Evolutionary conservation across 495 filamentous ascomycete genomes (phyloP).

Genomic region (Usnea hakonensis): DNA sequence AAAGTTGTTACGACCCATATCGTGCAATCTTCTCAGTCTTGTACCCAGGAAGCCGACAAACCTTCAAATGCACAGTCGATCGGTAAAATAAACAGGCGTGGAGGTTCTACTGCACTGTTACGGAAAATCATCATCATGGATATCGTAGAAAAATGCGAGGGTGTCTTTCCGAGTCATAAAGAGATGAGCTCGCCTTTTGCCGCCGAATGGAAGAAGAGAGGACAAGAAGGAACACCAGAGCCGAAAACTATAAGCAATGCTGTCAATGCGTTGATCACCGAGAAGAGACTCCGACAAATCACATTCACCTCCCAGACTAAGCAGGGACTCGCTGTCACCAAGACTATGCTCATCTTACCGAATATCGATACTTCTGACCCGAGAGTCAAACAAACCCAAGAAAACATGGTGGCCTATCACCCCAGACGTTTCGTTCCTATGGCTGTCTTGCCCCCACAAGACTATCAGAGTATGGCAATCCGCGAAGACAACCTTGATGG

Average conservation of each 20-base stretch:
- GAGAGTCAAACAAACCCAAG: conserved; percentile 44
- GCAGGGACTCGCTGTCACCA: conserved; percentile 48
- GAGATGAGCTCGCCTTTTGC: conserved; percentile 66
- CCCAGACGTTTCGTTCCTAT: conserved; percentile 8
- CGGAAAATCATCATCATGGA: conserved; percentile 60
- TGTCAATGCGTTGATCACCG: conserved; percentile 54
- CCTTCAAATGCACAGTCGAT: neutral
- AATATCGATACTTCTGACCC: conserved; percentile 43
- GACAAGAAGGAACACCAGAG: conserved; percentile 41
- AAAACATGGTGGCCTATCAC: conserved; percentile 39
- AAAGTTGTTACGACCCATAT: neutral
- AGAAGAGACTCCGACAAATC: conserved; percentile 50
- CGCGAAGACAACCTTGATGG: neutral
- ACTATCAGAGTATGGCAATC: neutral
- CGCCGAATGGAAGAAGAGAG: conserved; percentile 49
- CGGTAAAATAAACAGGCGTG: conserved; percentile 6
- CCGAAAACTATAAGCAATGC: conserved; percentile 44
- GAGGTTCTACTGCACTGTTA: conserved; percentile 41
- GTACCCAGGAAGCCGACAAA: neutral
- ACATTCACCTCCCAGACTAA: conserved; percentile 54
- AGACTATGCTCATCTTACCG: conserved; percentile 43
- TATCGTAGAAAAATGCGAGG: conserved; percentile 58
- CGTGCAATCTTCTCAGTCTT: neutral
- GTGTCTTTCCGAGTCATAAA: conserved; percentile 66
- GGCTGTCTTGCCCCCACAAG: neutral